phyloP scores from a whole-genome alignment of 768 basidiomycete species.

The Calocera viscosa region DNA sequence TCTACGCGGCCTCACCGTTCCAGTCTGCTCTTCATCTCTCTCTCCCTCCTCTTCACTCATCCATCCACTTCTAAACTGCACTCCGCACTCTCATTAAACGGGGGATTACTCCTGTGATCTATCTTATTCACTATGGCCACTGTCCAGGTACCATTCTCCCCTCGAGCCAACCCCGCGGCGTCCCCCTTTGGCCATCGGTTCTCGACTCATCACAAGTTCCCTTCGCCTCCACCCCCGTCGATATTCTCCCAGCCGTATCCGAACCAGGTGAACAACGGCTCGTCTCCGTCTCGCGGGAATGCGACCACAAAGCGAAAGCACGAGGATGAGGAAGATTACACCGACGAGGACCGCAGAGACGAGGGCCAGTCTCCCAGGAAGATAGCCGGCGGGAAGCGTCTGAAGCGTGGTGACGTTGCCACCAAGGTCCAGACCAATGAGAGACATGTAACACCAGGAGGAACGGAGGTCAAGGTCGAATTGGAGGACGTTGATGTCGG shows the following conservation, averaged over 20 bases:
- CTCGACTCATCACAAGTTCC: not conserved
- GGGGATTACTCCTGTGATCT: not conserved
- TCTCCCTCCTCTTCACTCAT: not conserved
- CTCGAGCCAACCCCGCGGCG: not conserved
- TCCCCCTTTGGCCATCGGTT: not conserved
- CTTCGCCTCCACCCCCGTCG: not conserved
- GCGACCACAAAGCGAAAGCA: not conserved
- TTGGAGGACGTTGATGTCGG: slow-evolving; percentile 61
- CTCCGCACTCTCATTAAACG: not conserved
- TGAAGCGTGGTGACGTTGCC: not conserved
- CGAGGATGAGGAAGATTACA: not conserved
- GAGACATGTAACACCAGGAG: not conserved
- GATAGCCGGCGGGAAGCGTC: not conserved
- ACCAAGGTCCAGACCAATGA: not conserved
- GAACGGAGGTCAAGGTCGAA: not conserved
- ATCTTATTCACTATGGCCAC: not conserved
- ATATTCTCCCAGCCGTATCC: not conserved
- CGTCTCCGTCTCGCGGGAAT: not conserved
- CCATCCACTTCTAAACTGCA: not conserved
- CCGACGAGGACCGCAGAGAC: not conserved
- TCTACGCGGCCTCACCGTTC: not conserved
- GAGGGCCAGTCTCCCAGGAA: not conserved
- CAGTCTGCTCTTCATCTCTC: not conserved
- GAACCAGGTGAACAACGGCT: not conserved
- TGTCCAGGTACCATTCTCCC: not conserved